Evolutionary conservation across 2,329 filamentous ascomycete genomes (phyloP).

Genomic region (Exophiala sideris): DNA sequence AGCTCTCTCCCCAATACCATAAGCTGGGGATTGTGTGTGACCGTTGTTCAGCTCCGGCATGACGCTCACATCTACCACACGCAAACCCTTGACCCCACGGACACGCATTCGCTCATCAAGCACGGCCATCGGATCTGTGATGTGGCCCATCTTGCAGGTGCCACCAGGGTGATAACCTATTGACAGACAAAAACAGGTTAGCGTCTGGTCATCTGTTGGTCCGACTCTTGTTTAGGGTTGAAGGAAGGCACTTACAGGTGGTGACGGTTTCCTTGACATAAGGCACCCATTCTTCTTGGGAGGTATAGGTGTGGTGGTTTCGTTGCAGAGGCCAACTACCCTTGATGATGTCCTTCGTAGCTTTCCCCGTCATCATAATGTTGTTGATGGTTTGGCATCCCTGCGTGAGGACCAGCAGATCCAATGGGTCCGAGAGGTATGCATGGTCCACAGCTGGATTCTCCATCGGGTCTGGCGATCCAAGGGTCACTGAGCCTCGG

Average conservation of each 20-base stretch:
- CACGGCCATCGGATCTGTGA: slow-evolving; percentile 48
- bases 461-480: slow-evolving; percentile 45
- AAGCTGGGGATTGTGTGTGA: slow-evolving; percentile 57
- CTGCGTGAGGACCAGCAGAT: slow-evolving; percentile 57
- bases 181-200: too few relatives aligned
- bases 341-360: slow-evolving; percentile 57
- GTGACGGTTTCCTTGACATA: slow-evolving; percentile 57
- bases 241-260: slow-evolving; percentile 37
- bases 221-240: too few relatives aligned
- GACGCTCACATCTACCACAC: slow-evolving; percentile 53
- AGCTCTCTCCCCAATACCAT: slow-evolving; percentile 55
- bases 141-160: slow-evolving; percentile 54
- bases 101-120: slow-evolving; percentile 53
- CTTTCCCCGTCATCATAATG: slow-evolving; percentile 55
- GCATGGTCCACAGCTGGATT: slow-evolving; percentile 57
- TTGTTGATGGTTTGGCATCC: slow-evolving; percentile 58
- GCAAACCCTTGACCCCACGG: slow-evolving; percentile 48
- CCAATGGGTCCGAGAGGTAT: slow-evolving; percentile 55
- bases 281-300: slow-evolving; percentile 56
- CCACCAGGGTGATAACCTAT: slow-evolving; percentile 53
- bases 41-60: slow-evolving; percentile 52
- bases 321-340: slow-evolving; percentile 55
- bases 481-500: slow-evolving; percentile 53
- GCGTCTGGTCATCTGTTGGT: too few relatives aligned
- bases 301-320: slow-evolving; percentile 51